phyloP scores from a whole-genome alignment of 163 green algal species.

The Trebouxiophyceae sp. region DNA sequence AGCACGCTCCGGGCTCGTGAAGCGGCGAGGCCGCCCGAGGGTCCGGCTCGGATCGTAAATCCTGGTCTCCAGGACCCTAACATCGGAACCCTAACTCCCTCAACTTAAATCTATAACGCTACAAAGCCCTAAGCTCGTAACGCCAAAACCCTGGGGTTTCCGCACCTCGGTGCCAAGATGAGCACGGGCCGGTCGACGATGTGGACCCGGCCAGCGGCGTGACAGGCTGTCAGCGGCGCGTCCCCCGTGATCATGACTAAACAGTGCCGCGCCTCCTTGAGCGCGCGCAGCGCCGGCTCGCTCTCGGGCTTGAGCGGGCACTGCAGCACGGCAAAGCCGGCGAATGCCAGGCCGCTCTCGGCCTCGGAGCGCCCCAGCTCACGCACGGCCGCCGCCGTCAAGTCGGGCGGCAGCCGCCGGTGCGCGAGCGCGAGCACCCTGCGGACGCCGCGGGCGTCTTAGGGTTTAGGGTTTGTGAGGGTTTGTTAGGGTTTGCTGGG shows the following conservation, averaged over 20 bases:
- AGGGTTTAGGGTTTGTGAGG: no score
- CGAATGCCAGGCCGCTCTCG: slow-evolving; percentile 53
- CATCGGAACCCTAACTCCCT: no score
- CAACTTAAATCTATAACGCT: no score
- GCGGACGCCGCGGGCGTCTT: no score
- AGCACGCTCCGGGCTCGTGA: no score
- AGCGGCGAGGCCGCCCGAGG: no score
- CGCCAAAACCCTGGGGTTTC: no score
- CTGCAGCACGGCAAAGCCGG: slow-evolving; percentile 85
- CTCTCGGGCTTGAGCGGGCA: slow-evolving; percentile 49
- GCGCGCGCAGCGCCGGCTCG: slow-evolving; percentile 17
- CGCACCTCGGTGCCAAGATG: slow-evolving; percentile 47
- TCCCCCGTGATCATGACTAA: slow-evolving; percentile 98
- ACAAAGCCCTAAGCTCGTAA: no score
- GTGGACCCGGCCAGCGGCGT: slow-evolving; percentile 64
- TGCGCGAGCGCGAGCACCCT: slow-evolving; percentile 91
- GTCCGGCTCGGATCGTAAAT: no score
- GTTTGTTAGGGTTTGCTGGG: no score
- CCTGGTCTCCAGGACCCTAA: no score
- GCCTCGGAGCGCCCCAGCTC: slow-evolving; percentile 51
- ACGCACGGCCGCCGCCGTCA: slow-evolving; percentile 33
- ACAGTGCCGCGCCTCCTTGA: slow-evolving; percentile 70
- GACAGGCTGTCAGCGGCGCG: slow-evolving; percentile 87
- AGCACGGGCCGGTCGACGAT: slow-evolving; percentile 57
- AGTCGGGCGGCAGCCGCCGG: slow-evolving; percentile 34